Evolutionary conservation across 2,329 filamentous ascomycete genomes (phyloP).

Genomic region (Aspergillus glaucus): DNA sequence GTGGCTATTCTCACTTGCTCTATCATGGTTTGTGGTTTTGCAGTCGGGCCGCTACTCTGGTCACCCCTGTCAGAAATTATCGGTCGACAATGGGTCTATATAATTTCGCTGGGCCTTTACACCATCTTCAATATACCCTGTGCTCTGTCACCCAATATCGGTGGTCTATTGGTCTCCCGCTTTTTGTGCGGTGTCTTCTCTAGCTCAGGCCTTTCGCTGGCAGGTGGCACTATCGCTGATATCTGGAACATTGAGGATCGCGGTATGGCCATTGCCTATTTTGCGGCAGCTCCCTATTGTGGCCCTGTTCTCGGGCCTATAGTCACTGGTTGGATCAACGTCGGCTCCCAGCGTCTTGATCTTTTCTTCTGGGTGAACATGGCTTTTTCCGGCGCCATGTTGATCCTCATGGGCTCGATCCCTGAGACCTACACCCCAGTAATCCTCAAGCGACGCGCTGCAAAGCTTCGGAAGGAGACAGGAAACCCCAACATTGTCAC

Average conservation of each 20-base stretch:
- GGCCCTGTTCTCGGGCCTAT: slow-evolving; percentile 69
- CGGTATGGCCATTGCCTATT: slow-evolving; percentile 75
- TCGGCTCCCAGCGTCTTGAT: slow-evolving; percentile 22
- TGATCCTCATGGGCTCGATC: slow-evolving; percentile 18
- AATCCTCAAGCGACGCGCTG: slow-evolving; percentile 29
- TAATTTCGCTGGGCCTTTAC: slow-evolving; percentile 27
- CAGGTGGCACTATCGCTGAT: slow-evolving; percentile 43
- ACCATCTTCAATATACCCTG: slow-evolving; percentile 32
- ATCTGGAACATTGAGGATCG: slow-evolving; percentile 72
- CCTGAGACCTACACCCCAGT: slow-evolving; percentile 32
- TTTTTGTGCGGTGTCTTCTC: slow-evolving; percentile 28
- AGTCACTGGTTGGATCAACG: slow-evolving; percentile 64
- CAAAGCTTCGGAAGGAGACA: slow-evolving; percentile 25
- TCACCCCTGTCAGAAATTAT: slow-evolving; percentile 27
- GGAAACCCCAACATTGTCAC: slow-evolving; percentile 27
- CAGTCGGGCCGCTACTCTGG: slow-evolving; percentile 35
- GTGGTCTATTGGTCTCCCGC: slow-evolving; percentile 21
- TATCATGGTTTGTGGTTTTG: slow-evolving; percentile 71
- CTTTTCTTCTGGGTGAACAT: slow-evolving; percentile 30
- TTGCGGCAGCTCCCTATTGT: slow-evolving; percentile 70
- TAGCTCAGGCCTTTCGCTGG: slow-evolving; percentile 22
- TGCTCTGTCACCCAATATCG: slow-evolving; percentile 27
- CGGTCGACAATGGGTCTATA: slow-evolving; percentile 27
- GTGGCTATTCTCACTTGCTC: slow-evolving; percentile 64
- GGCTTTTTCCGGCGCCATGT: slow-evolving; percentile 22